Conservation (phyloP, 2,329 filamentous ascomycete species). For the Colletotrichum filicis region DNA sequence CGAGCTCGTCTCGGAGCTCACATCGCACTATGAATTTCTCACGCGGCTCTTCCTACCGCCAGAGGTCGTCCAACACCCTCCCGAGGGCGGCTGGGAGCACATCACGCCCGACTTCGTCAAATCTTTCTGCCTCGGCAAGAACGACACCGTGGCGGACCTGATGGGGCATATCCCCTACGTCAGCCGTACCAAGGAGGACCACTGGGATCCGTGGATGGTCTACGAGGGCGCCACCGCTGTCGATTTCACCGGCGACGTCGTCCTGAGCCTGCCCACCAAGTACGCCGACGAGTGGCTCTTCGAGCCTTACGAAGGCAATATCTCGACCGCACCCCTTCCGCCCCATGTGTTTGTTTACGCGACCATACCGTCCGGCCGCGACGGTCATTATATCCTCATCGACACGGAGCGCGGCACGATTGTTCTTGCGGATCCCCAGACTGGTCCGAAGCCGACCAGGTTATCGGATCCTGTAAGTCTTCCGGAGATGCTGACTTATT, state of each 20-base stretch:
- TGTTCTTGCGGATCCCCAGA: slow-evolving; percentile 1
- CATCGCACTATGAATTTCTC: neutral
- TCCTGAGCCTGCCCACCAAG: neutral
- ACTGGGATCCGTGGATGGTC: neutral
- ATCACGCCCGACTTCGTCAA: neutral
- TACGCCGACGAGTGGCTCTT: neutral
- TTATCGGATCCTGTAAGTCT: slow-evolving; percentile 8
- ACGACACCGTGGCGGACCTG: neutral
- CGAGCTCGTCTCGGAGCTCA: slow-evolving; percentile 7
- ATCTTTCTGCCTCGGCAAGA: neutral
- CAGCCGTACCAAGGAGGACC: neutral
- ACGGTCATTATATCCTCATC: slow-evolving; percentile 9
- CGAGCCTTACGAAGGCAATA: neutral
- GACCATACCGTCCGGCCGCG: neutral
- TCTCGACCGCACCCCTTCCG: neutral
- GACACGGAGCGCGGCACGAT: slow-evolving; percentile 17
- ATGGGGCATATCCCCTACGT: neutral
- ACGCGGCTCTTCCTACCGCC: neutral
- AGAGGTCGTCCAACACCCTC: neutral
- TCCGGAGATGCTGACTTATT: too few species aligned
- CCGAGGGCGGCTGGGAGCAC: neutral
- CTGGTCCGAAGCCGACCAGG: neutral
- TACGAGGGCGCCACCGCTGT: neutral
- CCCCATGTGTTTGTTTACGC: slow-evolving; percentile 6
- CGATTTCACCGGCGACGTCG: neutral